Percentiles rank a stretch among this genome's conserved stretches.
Conservation (phyloP, 2,329 filamentous ascomycete genomes). For the Phialophora macrospora region DNA sequence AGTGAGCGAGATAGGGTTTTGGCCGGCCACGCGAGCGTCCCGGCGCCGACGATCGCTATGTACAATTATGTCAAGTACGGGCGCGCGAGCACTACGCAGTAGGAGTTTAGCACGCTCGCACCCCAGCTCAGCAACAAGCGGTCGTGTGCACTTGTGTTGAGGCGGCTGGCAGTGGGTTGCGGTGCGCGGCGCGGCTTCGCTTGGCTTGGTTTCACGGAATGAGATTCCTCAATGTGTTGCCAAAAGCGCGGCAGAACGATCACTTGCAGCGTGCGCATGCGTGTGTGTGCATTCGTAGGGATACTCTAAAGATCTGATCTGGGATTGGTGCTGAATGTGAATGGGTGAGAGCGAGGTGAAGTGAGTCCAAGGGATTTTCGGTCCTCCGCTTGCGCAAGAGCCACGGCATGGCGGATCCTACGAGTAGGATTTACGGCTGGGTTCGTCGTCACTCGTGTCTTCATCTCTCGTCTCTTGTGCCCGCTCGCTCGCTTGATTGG, state of each 20-base stretch:
- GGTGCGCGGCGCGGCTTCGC: too few relatives aligned
- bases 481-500: not conserved
- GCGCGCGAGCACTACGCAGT: not conserved
- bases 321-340: not conserved
- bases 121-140: not conserved
- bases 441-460: not conserved
- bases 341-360: not conserved
- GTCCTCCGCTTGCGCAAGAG: slow-evolving; percentile 17
- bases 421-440: not conserved
- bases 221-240: not conserved
- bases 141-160: too few relatives aligned
- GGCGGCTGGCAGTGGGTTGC: too few relatives aligned
- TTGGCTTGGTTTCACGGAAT: not conserved
- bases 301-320: not conserved
- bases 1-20: slow-evolving; percentile 16
- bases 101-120: not conserved
- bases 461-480: not conserved
- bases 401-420: not conserved
- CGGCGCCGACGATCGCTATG: not conserved
- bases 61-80: not conserved
- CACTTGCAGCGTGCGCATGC: not conserved
- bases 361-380: slow-evolving; percentile 2
- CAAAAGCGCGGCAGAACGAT: not conserved
- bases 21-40: not conserved
- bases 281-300: not conserved